Percentiles rank a stretch among this genome's conserved stretches.
Conservation (phyloP, 2,329 filamentous ascomycete genomes). For the Colletotrichum melonis region DNA sequence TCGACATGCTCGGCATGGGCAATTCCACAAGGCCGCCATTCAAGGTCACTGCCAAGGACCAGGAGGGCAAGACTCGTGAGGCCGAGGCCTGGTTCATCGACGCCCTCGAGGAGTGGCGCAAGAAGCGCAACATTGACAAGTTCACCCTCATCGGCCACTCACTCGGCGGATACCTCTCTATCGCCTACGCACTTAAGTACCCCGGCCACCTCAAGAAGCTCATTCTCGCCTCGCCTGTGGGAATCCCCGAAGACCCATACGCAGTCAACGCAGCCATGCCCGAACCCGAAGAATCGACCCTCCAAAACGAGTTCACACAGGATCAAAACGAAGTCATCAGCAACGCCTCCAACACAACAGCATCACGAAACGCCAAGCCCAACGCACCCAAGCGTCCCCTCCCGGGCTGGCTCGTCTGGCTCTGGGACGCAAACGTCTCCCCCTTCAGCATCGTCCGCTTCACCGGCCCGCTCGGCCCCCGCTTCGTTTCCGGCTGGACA, state of each 20-base stretch:
- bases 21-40: constrained; percentile 53
- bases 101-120: constrained; percentile 94
- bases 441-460: constrained; percentile 92
- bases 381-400: constrained; percentile 65
- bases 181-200: constrained; percentile 96
- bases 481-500: constrained; percentile 95
- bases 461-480: constrained; percentile 88
- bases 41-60: constrained; percentile 84
- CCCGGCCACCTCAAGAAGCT: constrained; percentile 95
- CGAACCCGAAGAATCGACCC: constrained; percentile 77
- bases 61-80: constrained; percentile 83
- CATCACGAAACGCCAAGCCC: constrained; percentile 45
- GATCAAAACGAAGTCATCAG: constrained; percentile 70
- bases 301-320: constrained; percentile 83
- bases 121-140: constrained; percentile 87
- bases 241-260: constrained; percentile 93
- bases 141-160: constrained; percentile 96
- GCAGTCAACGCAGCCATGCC: constrained; percentile 85
- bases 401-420: constrained; percentile 88
- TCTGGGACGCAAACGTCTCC: constrained; percentile 97
- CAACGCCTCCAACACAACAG: constrained; percentile 45
- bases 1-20: constrained; percentile 48
- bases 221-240: constrained; percentile 93
- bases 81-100: constrained; percentile 97
- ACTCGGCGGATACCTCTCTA: constrained; percentile 92